Evolutionary conservation across 768 basidiomycete species (phyloP), one percentile per base, ranked within the genome.

Genomic region (Phanerochaete carnosa): DNA sequence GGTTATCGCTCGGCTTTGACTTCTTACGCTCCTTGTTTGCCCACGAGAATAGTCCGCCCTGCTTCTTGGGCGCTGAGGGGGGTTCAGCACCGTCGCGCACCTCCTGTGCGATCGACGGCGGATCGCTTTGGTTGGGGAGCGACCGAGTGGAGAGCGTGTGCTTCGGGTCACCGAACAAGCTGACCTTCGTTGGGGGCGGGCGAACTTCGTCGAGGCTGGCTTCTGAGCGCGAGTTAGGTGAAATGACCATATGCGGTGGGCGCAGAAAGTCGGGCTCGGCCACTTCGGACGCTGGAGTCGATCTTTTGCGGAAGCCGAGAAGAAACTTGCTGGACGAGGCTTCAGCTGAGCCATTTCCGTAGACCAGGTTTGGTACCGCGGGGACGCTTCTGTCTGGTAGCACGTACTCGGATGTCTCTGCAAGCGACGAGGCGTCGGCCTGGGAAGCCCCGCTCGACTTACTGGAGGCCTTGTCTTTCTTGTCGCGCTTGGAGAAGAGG

Each of bases 181-280:
- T 80, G 1, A 84, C 85, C 67, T 84, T 84, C 23, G 81, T 80
- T 0, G 87, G 87, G 1, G 88, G 86, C 3, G 85, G 86, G 33
- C 78, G 79, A 28, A 77, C 64, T 26, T 74, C 76, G 53, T 76
- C 59, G 22, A 73, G 66, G 16, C 80, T 83, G 3, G 76, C 70
- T 55, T 83, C 82, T 45, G 83, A 80, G 6, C 72, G 74, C 6
- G 75, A 73, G 53, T 73, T 68, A 5, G 73, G 74, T 74, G 77
- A 62, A 68, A 70, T 46, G 46, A 52, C 45, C 56, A 55, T 50
- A 50, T 25, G 49, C 29, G 49, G 64, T 63, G 63, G 63, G 65
- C 56, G 65, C 71, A 70, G 51, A 72, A 63, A 2, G 79, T 77
- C 45, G 72, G 73, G 62, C 54, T 68, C 66, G 43, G 65, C 32